Percentiles rank a stretch among this genome's conserved stretches.
phyloP scores from a whole-genome alignment of 169 alveolate species.

The Plasmodium fragile region DNA sequence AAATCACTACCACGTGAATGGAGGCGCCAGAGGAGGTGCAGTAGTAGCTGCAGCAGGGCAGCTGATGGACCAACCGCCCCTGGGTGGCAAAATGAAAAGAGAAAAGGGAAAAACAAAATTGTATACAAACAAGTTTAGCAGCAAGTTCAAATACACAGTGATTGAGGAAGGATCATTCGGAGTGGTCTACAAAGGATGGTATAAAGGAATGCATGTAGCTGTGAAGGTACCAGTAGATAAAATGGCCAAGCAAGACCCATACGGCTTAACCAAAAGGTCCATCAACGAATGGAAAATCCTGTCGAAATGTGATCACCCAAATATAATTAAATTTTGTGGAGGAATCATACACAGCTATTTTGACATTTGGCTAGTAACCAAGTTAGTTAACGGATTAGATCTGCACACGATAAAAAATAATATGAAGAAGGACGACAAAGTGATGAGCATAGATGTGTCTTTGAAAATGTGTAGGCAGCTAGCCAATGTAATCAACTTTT shows the following conservation, averaged over 20 bases:
- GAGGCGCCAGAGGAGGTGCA: background rate
- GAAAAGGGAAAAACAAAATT: constrained; percentile 13
- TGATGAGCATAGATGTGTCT: constrained; percentile 70
- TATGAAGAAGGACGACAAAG: constrained; percentile 72
- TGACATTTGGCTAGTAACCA: constrained; percentile 92
- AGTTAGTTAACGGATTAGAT: constrained; percentile 88
- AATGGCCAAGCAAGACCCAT: constrained; percentile 89
- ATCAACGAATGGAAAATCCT: constrained; percentile 91
- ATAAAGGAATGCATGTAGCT: constrained; percentile 84
- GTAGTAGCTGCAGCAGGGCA: background rate
- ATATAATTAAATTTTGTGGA: constrained; percentile 87
- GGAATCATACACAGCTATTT: constrained; percentile 90
- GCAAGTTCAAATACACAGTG: constrained; percentile 70
- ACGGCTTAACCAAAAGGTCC: constrained; percentile 90
- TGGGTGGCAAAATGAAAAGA: background rate
- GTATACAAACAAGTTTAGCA: constrained; percentile 14
- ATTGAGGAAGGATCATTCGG: constrained; percentile 90
- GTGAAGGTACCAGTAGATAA: constrained; percentile 90
- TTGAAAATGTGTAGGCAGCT: constrained; percentile 90
- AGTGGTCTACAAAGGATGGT: constrained; percentile 86
- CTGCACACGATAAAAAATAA: constrained; percentile 90
- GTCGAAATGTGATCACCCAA: constrained; percentile 86
- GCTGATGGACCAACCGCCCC: background rate
- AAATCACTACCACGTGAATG: background rate
- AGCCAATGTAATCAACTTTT: constrained; percentile 86